Evolutionary conservation across 2,329 filamentous ascomycete genomes (phyloP).

Genomic region (Amauroascus verrucosus): DNA sequence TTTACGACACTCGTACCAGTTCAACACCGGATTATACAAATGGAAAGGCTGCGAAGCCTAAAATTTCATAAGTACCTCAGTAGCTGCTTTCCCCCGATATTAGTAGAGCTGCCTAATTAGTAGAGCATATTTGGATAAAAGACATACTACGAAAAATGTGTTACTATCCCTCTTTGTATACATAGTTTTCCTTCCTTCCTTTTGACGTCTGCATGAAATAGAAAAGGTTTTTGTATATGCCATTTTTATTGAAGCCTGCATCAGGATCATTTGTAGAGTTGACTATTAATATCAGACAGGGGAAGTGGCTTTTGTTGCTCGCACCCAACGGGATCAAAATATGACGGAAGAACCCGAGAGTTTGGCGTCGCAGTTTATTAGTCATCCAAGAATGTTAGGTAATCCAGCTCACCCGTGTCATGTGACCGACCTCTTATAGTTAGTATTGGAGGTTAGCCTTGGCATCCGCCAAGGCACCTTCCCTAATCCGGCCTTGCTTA

Average conservation of each 20-base stretch:
- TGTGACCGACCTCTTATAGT: too few species aligned
- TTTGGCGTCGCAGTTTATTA: too few species aligned
- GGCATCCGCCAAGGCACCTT: too few species aligned
- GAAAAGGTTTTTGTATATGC: neutral
- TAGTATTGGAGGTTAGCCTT: too few species aligned
- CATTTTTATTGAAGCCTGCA: neutral
- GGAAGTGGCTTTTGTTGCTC: too few species aligned
- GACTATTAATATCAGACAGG: too few species aligned
- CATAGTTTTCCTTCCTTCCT: neutral
- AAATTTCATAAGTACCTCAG: conserved; percentile 23
- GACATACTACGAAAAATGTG: neutral
- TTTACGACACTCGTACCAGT: conserved; percentile 40
- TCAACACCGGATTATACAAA: conserved; percentile 16
- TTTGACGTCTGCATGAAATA: neutral
- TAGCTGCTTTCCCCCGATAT: neutral
- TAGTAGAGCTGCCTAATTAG: neutral
- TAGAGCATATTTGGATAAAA: conserved; percentile 1
- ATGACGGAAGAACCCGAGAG: too few species aligned
- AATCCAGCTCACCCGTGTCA: too few species aligned
- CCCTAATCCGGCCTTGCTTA: too few species aligned
- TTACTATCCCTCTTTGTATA: neutral
- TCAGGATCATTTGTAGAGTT: too few species aligned
- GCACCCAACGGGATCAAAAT: too few species aligned
- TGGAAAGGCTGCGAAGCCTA: conserved; percentile 27
- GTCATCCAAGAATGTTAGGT: too few species aligned